Percentiles rank a stretch among this genome's conserved stretches.
phyloP scores from a whole-genome alignment of 495 filamentous ascomycete species.

The Talaromyces thailandensis region DNA sequence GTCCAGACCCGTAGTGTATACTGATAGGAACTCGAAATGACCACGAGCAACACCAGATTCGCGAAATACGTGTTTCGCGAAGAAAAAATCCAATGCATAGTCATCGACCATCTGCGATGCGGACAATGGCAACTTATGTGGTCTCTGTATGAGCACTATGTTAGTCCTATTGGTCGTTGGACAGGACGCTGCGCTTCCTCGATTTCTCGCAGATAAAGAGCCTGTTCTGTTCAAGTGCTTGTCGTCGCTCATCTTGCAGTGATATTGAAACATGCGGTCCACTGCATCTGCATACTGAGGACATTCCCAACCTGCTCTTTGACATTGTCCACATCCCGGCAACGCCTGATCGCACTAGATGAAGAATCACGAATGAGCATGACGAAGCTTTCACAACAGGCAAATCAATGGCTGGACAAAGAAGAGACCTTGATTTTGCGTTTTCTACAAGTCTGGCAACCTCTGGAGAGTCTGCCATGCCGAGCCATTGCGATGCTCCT shows the following conservation, averaged over 20 bases:
- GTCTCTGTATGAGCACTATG: not conserved
- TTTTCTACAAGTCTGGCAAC: not conserved
- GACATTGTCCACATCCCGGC: conserved; percentile 1
- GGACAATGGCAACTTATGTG: not conserved
- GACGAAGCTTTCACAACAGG: not conserved
- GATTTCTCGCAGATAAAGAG: not conserved
- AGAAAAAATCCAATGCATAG: not conserved
- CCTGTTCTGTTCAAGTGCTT: not conserved
- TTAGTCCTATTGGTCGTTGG: not conserved
- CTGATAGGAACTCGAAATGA: conserved; percentile 1
- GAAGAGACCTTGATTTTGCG: conserved; percentile 4
- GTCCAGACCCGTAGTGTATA: not conserved
- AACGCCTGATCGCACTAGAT: conserved; percentile 1
- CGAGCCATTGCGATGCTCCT: not conserved
- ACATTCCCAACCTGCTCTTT: not conserved
- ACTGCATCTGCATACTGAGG: not conserved
- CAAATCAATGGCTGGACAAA: not conserved
- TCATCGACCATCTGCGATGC: not conserved
- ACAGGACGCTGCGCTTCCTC: not conserved
- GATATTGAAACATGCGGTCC: conserved; percentile 4
- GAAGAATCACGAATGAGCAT: not conserved
- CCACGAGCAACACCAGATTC: not conserved
- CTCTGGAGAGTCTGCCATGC: not conserved
- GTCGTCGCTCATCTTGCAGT: not conserved
- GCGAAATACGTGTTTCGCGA: not conserved